Base-by-base conservation (phyloP, 306 rosid species). In the Phaseolus lunatus region DNA sequence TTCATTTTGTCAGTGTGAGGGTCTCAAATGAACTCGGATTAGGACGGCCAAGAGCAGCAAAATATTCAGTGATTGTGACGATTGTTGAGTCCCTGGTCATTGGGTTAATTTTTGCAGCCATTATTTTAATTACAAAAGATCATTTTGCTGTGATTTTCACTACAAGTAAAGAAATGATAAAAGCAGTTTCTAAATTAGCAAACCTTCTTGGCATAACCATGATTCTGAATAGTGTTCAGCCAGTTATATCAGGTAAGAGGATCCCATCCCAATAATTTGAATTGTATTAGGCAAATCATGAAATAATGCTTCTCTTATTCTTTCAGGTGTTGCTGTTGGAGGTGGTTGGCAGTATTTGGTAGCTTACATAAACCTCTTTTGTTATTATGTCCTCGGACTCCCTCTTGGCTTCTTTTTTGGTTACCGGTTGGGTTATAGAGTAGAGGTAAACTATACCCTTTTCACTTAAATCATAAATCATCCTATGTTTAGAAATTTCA, bases 341-440 rank as follows among this genome's bases (percentile, higher is more conserved):
- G 98, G 98, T 84, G 97, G 98, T 5, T 94, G 98, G 98, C 98
- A 94, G 75, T 96, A 88, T 57, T 80, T 94, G 76, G 98, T 94
- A 63, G 98, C 98, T 79, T 94, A 90, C 66, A 90, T 94, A 71
- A 94, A 94, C 82, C 76, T 94, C 73, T 87, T 94, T 80, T 88
- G 96, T 77, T 94, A 94, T 84, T 94, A 94, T 45, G 0, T 90
- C 31, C 23, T 94, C 37, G 98, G 98, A 31, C 94, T 94, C 31
- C 98, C 98, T 54, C 82, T 94, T 75, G 98, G 98, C 10, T 90
- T 94, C 76, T 31, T 87, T 74, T 96, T 94, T 31, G 98, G 98
- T 52, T 94, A 94, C 90, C 85, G 81, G 71, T 80, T 80, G 12
- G 73, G 80, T 11, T 84, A 85, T 13, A 75, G 93, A 70, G 98